A percentile compares a stretch with the other conserved stretches of the same genome.
Evolutionary conservation across 2,329 filamentous ascomycete species (phyloP).

Genomic region (Coniochaeta sp.): DNA sequence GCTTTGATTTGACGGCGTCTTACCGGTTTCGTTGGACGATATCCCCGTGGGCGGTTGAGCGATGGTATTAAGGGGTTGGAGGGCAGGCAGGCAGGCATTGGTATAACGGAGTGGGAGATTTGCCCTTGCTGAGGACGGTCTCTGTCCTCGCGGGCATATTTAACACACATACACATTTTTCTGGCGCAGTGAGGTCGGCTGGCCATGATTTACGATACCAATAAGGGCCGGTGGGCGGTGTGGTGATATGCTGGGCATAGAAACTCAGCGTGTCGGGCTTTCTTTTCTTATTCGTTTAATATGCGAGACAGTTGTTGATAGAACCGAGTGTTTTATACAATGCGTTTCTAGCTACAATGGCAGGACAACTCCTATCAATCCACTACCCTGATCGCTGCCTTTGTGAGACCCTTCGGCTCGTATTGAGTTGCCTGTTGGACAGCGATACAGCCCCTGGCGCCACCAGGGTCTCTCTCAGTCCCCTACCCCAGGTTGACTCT

Average conservation of each 20-base stretch:
- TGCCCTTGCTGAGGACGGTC: background rate
- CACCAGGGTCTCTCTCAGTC: too few species aligned
- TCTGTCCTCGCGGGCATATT: background rate
- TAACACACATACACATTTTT: background rate
- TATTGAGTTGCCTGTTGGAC: too few species aligned
- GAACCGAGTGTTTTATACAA: background rate
- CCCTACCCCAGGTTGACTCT: too few species aligned
- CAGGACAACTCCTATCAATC: too few species aligned
- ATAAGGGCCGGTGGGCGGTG: background rate
- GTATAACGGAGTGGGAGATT: background rate
- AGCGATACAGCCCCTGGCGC: too few species aligned
- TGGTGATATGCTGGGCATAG: constrained; percentile 1
- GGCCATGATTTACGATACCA: background rate
- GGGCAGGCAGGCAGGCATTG: background rate
- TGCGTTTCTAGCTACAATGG: too few species aligned
- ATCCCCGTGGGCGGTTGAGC: background rate
- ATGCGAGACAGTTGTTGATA: background rate
- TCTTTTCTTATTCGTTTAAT: background rate
- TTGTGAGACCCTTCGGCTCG: too few species aligned
- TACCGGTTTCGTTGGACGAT: background rate
- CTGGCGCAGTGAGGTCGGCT: background rate
- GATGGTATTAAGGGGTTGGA: background rate
- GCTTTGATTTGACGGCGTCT: constrained; percentile 1
- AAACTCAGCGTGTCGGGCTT: background rate
- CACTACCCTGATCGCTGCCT: too few species aligned